A percentile compares a stretch with the other conserved stretches of the same genome.
Evolutionary conservation across 441 rosid genomes (phyloP).

Genomic region (Raphanus hybrid): DNA sequence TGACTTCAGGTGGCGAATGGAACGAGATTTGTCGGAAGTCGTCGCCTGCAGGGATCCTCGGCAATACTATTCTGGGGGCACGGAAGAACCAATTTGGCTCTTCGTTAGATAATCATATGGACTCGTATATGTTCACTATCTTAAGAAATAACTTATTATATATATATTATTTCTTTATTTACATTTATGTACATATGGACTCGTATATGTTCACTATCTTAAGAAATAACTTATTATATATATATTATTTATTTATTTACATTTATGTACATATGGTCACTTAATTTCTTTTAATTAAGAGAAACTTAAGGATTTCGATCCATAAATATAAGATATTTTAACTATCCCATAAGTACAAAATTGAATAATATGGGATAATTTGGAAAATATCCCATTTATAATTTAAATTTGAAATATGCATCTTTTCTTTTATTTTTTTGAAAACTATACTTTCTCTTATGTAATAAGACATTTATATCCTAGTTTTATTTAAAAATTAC

Average conservation of each 20-base stretch:
- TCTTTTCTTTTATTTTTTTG: too few relatives aligned
- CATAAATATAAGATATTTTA: not conserved
- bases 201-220: not conserved
- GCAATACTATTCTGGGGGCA: not conserved
- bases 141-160: too few relatives aligned
- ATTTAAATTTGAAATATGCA: too few relatives aligned
- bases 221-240: too few relatives aligned
- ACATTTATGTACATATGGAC: not conserved
- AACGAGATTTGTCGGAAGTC: not conserved
- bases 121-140: not conserved
- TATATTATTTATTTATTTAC: too few relatives aligned
- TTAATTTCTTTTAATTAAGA: not conserved
- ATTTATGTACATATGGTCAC: not conserved
- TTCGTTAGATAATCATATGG: not conserved
- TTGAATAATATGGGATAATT: too few relatives aligned
- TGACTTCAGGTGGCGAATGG: not conserved
- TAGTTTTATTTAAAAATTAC: not conserved
- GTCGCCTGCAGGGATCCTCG: not conserved
- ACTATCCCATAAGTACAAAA: not conserved
- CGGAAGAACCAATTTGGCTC: not conserved
- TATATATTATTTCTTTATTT: too few relatives aligned
- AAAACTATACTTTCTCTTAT: too few relatives aligned
- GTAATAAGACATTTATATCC: not conserved
- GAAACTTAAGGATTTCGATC: not conserved
- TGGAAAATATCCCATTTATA: too few relatives aligned